These are phyloP conservation scores for Erodium texanum DNA, from an alignment of 441 rosid species.

Conservation along the genomic window DNA sequence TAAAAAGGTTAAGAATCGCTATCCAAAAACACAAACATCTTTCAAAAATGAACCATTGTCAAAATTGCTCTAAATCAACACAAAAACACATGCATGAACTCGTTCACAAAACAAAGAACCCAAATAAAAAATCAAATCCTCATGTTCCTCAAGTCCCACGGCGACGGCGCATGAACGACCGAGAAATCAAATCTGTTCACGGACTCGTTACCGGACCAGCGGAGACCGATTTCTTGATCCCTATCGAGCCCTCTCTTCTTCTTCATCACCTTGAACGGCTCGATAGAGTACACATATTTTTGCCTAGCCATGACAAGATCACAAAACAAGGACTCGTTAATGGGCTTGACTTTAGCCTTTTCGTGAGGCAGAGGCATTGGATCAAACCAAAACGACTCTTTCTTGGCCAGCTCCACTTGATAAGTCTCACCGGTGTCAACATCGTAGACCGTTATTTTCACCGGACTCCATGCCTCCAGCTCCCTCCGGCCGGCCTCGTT, in stretches of 20 bases:
- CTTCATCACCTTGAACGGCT: conserved; percentile 23
- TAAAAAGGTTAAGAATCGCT: no score
- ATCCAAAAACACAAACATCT: no score
- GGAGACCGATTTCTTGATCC: conserved; percentile 22
- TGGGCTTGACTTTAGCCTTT: neutral
- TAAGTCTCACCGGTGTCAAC: conserved; percentile 22
- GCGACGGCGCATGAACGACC: conserved; percentile 12
- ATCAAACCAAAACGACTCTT: conserved; percentile 30
- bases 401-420: conserved; percentile 21
- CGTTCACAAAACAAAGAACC: neutral
- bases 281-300: conserved; percentile 22
- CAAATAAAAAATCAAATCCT: neutral
- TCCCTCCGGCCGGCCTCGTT: conserved; percentile 10
- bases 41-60: no score
- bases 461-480: conserved; percentile 15
- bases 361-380: conserved; percentile 24
- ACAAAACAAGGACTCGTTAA: neutral
- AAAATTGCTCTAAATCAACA: no score
- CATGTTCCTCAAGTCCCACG: conserved; percentile 7
- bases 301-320: neutral
- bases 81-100: neutral
- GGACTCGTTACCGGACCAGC: conserved; percentile 16
- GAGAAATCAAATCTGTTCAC: conserved; percentile 17
- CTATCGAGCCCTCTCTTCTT: conserved; percentile 21
- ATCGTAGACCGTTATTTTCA: conserved; percentile 19